A percentile compares a stretch with the other conserved stretches of the same genome.
Conservation (phyloP, 768 basidiomycete genomes). For the Pisolithus orientalis region DNA sequence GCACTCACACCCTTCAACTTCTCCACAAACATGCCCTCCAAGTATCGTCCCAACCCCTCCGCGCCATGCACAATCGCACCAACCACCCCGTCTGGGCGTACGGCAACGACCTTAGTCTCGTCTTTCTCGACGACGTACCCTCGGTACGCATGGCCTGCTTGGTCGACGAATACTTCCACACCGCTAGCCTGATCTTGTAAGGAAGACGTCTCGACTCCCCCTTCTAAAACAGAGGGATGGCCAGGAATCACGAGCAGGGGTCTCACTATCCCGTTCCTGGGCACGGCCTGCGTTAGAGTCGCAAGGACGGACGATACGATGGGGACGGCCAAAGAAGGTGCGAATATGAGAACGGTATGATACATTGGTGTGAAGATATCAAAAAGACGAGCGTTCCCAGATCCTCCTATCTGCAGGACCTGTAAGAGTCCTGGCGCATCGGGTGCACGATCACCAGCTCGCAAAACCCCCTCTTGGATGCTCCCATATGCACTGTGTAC, state of each 20-base stretch:
- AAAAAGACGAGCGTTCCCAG: not conserved
- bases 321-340: conserved; percentile 6
- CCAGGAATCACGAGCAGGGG: not conserved
- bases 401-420: too few relatives aligned
- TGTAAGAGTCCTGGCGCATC: not conserved
- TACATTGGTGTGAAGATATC: conserved; percentile 3
- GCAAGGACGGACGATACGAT: not conserved
- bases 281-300: not conserved
- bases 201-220: not conserved
- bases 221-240: not conserved
- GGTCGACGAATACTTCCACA: not conserved
- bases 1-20: too few relatives aligned
- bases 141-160: not conserved
- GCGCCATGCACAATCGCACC: conserved; percentile 28
- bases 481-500: not conserved
- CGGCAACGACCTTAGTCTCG: conserved; percentile 13
- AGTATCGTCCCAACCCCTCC: not conserved
- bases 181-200: not conserved
- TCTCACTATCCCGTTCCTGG: not conserved
- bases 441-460: not conserved
- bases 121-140: not conserved
- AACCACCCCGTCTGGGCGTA: conserved; percentile 38
- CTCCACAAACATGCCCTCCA: conserved; percentile 11
- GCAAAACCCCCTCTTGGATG: not conserved
- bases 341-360: conserved; percentile 40